A percentile compares a stretch with the other conserved stretches of the same genome.
Conservation (phyloP, 768 basidiomycete species). For the Chalciporus chontae region DNA sequence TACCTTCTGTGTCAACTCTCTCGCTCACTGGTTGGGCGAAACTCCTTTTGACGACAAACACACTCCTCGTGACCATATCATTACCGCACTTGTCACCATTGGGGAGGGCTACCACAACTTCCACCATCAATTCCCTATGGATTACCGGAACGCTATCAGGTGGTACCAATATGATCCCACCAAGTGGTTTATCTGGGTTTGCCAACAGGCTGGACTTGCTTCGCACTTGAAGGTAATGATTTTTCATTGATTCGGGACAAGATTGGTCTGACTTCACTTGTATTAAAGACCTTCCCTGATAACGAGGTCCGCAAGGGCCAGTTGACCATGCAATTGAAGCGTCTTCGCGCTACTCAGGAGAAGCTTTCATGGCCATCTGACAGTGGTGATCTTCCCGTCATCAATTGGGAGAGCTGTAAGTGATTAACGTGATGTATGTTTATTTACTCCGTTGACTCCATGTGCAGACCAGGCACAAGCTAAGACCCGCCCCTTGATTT, state of each 20-base stretch:
- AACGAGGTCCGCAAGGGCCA: slow-evolving; percentile 83
- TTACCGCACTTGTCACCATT: slow-evolving; percentile 87
- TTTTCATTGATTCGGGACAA: not conserved
- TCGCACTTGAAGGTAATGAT: slow-evolving; percentile 50
- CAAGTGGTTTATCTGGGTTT: slow-evolving; percentile 77
- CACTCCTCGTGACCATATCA: slow-evolving; percentile 82
- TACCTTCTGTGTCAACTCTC: slow-evolving; percentile 95
- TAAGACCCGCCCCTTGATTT: slow-evolving; percentile 73
- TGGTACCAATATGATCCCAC: slow-evolving; percentile 91
- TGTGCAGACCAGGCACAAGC: slow-evolving; percentile 72
- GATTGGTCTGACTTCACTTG: not conserved
- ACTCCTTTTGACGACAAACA: slow-evolving; percentile 94
- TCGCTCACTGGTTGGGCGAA: slow-evolving; percentile 95
- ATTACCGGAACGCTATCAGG: slow-evolving; percentile 93
- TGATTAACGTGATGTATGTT: slow-evolving; percentile 3
- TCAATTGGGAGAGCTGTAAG: slow-evolving; percentile 85
- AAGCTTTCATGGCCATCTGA: slow-evolving; percentile 76
- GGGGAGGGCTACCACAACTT: slow-evolving; percentile 99
- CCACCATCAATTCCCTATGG: slow-evolving; percentile 97
- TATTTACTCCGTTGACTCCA: not conserved
- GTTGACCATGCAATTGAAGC: slow-evolving; percentile 92
- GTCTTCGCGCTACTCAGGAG: slow-evolving; percentile 75
- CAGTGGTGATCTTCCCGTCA: slow-evolving; percentile 70
- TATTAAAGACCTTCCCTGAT: slow-evolving; percentile 49
- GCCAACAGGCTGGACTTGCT: slow-evolving; percentile 46